Evolutionary conservation across 2,329 filamentous ascomycete species (phyloP).

Genomic region (Hirsutella thompsonii): DNA sequence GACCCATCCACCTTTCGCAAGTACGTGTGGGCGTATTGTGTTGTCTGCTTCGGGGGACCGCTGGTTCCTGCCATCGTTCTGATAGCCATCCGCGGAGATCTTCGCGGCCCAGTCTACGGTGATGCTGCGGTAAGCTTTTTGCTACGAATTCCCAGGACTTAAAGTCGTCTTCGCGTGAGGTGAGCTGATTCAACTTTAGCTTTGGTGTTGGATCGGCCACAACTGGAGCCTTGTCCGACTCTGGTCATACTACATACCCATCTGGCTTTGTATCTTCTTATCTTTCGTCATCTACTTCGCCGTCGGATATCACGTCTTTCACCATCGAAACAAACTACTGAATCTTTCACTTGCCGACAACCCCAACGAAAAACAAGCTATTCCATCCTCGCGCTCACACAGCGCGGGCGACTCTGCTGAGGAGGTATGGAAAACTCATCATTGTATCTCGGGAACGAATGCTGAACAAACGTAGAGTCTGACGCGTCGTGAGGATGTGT

Average conservation of each 20-base stretch:
- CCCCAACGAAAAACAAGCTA: constrained; percentile 10
- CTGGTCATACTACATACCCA: constrained; percentile 47
- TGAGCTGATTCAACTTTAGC: constrained; percentile 17
- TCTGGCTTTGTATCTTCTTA: constrained; percentile 44
- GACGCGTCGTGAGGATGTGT: constrained; percentile 18
- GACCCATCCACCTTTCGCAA: constrained; percentile 51
- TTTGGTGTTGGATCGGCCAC: constrained; percentile 48
- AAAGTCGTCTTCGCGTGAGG: neutral
- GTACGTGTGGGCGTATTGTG: constrained; percentile 57
- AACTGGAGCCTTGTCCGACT: constrained; percentile 42
- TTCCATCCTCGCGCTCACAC: constrained; percentile 9
- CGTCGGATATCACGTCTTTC: constrained; percentile 46
- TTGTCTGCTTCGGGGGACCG: constrained; percentile 58
- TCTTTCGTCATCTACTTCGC: constrained; percentile 42
- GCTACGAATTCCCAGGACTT: too few species aligned
- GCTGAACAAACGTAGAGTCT: constrained; percentile 14
- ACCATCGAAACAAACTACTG: constrained; percentile 40
- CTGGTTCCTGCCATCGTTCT: constrained; percentile 53
- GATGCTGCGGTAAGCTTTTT: constrained; percentile 37
- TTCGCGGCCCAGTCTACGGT: constrained; percentile 33
- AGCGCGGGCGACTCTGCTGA: constrained; percentile 19
- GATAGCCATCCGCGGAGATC: constrained; percentile 38
- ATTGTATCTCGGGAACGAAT: neutral
- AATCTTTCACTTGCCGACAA: constrained; percentile 24
- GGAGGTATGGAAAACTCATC: constrained; percentile 12